These are phyloP conservation scores for Colletotrichum sidae DNA, from an alignment of 2,329 filamentous ascomycete species.

Conservation along the genomic window DNA sequence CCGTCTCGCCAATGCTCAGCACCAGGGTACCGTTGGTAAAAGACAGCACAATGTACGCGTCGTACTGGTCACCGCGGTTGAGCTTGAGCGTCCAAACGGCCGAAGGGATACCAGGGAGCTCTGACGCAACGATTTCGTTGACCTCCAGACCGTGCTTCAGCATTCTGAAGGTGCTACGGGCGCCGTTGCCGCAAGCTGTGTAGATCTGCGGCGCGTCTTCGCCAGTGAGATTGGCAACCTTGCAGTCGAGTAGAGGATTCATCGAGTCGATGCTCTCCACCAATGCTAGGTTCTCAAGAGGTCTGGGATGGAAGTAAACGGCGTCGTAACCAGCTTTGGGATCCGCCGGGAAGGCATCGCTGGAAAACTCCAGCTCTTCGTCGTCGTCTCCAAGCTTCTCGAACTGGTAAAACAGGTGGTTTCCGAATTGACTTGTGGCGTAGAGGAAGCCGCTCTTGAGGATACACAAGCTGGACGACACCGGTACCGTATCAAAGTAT, in stretches of 20 bases:
- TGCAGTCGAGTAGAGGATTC: slow-evolving; percentile 92
- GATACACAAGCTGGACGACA: slow-evolving; percentile 89
- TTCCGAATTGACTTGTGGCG: slow-evolving; percentile 90
- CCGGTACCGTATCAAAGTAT: slow-evolving; percentile 96
- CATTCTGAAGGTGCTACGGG: slow-evolving; percentile 89
- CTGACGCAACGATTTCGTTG: slow-evolving; percentile 94
- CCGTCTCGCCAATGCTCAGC: slow-evolving; percentile 94
- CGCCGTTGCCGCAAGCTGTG: slow-evolving; percentile 87
- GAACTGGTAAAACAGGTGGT: slow-evolving; percentile 96
- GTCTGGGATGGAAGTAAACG: slow-evolving; percentile 86
- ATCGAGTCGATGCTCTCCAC: slow-evolving; percentile 89
- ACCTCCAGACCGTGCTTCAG: slow-evolving; percentile 94
- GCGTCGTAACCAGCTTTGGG: slow-evolving; percentile 78
- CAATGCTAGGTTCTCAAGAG: slow-evolving; percentile 83
- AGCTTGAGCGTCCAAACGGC: slow-evolving; percentile 97
- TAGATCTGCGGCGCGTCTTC: slow-evolving; percentile 98
- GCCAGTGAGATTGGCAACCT: slow-evolving; percentile 88
- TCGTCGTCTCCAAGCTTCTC: slow-evolving; percentile 97
- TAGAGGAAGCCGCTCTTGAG: slow-evolving; percentile 96
- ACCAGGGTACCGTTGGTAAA: slow-evolving; percentile 92
- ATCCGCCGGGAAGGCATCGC: slow-evolving; percentile 84
- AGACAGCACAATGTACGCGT: slow-evolving; percentile 95
- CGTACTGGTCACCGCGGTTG: slow-evolving; percentile 82
- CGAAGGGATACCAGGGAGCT: slow-evolving; percentile 87
- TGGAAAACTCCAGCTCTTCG: slow-evolving; percentile 86